Evolutionary conservation across 768 basidiomycete species (phyloP).

Genomic region (Tylopilus subfusipes): DNA sequence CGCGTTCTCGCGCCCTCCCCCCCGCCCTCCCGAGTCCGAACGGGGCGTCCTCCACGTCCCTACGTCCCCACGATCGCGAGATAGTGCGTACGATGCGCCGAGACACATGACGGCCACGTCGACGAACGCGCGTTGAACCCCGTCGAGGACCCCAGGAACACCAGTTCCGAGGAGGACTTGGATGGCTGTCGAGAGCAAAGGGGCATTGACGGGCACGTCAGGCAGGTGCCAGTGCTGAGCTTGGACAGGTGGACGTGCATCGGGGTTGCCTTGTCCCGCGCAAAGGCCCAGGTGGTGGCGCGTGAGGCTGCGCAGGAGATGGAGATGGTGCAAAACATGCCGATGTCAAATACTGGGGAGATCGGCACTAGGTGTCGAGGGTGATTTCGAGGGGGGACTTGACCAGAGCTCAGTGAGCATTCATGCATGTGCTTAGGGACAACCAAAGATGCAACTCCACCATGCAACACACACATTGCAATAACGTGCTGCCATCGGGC

Average conservation of each 20-base stretch:
- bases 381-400: conserved; percentile 29
- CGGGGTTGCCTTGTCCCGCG: conserved; percentile 64
- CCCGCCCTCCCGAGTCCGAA: conserved; percentile 49
- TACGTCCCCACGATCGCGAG: conserved; percentile 45
- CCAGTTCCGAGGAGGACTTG: conserved; percentile 59
- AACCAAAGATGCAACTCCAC: background rate
- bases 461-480: conserved; percentile 41
- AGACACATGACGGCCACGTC: conserved; percentile 66
- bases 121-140: conserved; percentile 67
- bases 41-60: conserved; percentile 46
- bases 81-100: conserved; percentile 62
- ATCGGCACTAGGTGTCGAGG: background rate
- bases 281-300: conserved; percentile 70
- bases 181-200: conserved; percentile 54
- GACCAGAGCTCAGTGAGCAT: conserved; percentile 51
- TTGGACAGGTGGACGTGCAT: conserved; percentile 45
- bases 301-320: conserved; percentile 65
- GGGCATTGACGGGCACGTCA: conserved; percentile 58
- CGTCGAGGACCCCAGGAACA: conserved; percentile 58
- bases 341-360: conserved; percentile 47
- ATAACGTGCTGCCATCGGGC: conserved; percentile 51
- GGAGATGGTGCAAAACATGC: conserved; percentile 63
- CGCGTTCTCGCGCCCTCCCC: conserved; percentile 39
- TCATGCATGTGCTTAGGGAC: conserved; percentile 1
- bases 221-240: conserved; percentile 38